Conservation (phyloP, 2,329 filamentous ascomycete genomes). For the Atkinsonella texensis region DNA sequence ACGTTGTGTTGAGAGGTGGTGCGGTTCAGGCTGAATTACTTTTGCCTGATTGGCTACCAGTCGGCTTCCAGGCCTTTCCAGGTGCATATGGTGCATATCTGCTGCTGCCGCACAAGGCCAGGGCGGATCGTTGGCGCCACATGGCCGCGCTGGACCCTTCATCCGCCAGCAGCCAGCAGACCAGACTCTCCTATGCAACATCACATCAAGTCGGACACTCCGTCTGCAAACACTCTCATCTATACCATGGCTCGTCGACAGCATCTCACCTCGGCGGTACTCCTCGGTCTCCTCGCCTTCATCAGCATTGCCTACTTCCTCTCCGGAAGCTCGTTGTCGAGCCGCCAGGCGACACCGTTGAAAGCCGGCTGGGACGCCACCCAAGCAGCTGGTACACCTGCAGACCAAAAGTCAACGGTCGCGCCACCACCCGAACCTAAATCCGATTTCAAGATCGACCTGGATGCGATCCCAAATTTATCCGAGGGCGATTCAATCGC, state of each 20-base stretch:
- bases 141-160: not conserved
- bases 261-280: constrained; percentile 40
- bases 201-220: not conserved
- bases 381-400: not conserved
- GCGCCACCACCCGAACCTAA: constrained; percentile 10
- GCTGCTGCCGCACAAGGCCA: too few relatives aligned
- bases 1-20: too few relatives aligned
- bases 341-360: constrained; percentile 8
- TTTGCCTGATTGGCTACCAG: too few relatives aligned
- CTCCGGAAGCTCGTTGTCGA: constrained; percentile 25
- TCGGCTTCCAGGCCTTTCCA: too few relatives aligned
- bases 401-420: not conserved
- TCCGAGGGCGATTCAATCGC: constrained; percentile 62
- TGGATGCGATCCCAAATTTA: constrained; percentile 33
- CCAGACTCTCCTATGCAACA: not conserved
- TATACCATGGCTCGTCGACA: constrained; percentile 38
- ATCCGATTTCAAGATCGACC: constrained; percentile 23
- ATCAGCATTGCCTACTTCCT: constrained; percentile 48
- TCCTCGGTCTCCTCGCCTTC: constrained; percentile 43
- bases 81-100: too few relatives aligned
- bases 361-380: not conserved
- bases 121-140: not conserved
- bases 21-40: too few relatives aligned
- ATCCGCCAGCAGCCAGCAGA: too few relatives aligned
- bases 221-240: not conserved